Base-by-base conservation (phyloP, 179 eudicot species). In the Silene noctiflora region DNA sequence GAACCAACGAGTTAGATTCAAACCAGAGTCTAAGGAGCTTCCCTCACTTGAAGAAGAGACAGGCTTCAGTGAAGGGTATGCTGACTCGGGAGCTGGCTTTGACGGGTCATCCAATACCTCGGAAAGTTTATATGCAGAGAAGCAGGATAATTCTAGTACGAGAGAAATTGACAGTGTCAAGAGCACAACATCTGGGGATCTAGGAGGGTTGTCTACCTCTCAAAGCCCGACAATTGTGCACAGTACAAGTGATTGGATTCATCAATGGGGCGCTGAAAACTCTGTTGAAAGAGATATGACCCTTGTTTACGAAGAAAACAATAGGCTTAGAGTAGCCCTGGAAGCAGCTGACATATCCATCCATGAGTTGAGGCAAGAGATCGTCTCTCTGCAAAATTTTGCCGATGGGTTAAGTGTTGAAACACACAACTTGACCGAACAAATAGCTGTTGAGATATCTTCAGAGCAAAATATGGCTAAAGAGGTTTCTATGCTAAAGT, bases 31-130 rank as follows among this genome's bases (percentile, higher is more conserved):
- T 48, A 90, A 83, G 69, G 97, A 89, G 76, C 95, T 87, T 70
- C 88, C 89, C 72, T 87, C 92, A 70, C 88, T 86, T 73, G 99
- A 91, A 80, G 93, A 88, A 82, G 96, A 88, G 80, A 75, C 80
- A 13, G 88, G 84, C 69, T 78, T 82, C 74, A 85, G 81, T 78
- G 91, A 86, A 80, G 99, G 89, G 69, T 80, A 81, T 83, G 81
- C 92, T 39, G 96, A 88, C 74, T 91, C 88, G 13, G 87, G 83
- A 53, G 77, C 85, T 75, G 98, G 95, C 48, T 76, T 88, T 62
- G 97, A 93, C 79, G 97, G 83, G 73, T 88, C 96, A 44, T 93
- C 97, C 61, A 91, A 90, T 85, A 88, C 91, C 58, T 90, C 99
- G 25, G 98, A 76, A 80, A 91, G 96, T 82, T 81, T 91, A 66